A percentile compares a stretch with the other conserved stretches of the same genome.
Evolutionary conservation across 768 basidiomycete species (phyloP).

Genomic region (Phallus indusiatus): DNA sequence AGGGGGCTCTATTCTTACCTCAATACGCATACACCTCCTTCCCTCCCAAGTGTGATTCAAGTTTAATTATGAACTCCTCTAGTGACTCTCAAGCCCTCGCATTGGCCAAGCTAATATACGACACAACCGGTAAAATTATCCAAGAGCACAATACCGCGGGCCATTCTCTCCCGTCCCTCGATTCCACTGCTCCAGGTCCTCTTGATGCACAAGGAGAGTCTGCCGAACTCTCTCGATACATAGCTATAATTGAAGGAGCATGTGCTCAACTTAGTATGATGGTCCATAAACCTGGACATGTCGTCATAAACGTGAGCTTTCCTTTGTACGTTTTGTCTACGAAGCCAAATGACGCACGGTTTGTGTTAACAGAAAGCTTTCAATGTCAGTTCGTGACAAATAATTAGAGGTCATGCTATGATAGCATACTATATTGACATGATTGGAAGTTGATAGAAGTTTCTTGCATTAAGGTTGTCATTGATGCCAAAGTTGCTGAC

Average conservation of each 20-base stretch:
- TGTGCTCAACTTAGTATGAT: constrained; percentile 27
- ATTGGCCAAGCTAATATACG: too few relatives aligned
- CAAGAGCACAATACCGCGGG: constrained; percentile 24
- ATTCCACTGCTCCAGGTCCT: constrained; percentile 25
- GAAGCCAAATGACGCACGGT: too few relatives aligned
- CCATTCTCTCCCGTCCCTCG: constrained; percentile 24
- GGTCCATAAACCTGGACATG: constrained; percentile 25
- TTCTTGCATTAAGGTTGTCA: constrained; percentile 26
- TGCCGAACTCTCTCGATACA: neutral
- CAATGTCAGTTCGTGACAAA: neutral
- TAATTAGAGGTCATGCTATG: too few relatives aligned
- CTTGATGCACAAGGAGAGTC: constrained; percentile 23
- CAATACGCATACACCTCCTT: too few relatives aligned
- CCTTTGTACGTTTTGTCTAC: too few relatives aligned
- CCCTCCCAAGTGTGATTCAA: too few relatives aligned
- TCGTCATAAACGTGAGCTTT: constrained; percentile 24
- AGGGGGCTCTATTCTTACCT: too few relatives aligned
- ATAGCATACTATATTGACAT: too few relatives aligned
- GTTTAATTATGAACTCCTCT: too few relatives aligned
- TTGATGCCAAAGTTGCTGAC: constrained; percentile 29
- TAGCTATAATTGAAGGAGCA: constrained; percentile 27
- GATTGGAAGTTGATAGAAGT: constrained; percentile 1
- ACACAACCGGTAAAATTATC: constrained; percentile 13
- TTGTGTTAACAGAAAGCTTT: neutral
- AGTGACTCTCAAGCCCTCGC: too few relatives aligned